phyloP scores from a whole-genome alignment of 192 early-diverging fungal genomes.

The Coemansia sp. region DNA sequence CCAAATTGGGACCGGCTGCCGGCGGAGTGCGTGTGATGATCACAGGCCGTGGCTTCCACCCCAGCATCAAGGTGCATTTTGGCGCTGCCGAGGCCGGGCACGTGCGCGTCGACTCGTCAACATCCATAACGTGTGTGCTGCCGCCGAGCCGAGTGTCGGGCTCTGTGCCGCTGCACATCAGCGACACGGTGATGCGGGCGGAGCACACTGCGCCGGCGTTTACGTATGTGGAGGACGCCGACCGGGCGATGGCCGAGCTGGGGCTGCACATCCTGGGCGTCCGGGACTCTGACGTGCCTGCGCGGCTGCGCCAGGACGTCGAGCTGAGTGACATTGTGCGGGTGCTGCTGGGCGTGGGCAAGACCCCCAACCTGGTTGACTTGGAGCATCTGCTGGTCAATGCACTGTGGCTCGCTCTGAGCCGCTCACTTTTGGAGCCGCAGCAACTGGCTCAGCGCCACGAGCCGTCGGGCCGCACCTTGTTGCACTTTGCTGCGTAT shows the following conservation, averaged over 20 bases:
- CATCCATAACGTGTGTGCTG: slow-evolving; percentile 78
- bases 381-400: slow-evolving; percentile 36
- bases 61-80: slow-evolving; percentile 75
- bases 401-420: slow-evolving; percentile 20
- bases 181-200: slow-evolving; percentile 38
- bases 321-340: slow-evolving; percentile 17
- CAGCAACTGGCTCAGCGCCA: slow-evolving; percentile 22
- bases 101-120: slow-evolving; percentile 77
- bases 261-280: slow-evolving; percentile 87
- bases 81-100: slow-evolving; percentile 70
- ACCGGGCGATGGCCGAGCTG: slow-evolving; percentile 87
- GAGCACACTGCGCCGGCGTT: slow-evolving; percentile 45
- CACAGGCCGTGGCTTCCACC: slow-evolving; percentile 78
- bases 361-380: slow-evolving; percentile 28
- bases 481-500: slow-evolving; percentile 66
- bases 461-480: slow-evolving; percentile 54
- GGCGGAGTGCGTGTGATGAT: slow-evolving; percentile 87
- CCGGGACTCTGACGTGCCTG: slow-evolving; percentile 50
- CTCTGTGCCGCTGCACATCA: slow-evolving; percentile 55
- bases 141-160: slow-evolving; percentile 77
- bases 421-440: slow-evolving; percentile 22
- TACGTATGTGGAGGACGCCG: slow-evolving; percentile 68
- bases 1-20: slow-evolving; percentile 78
- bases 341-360: slow-evolving; percentile 14
- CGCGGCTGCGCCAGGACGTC: slow-evolving; percentile 26